These are phyloP conservation scores for Dipodascus albidus DNA, from an alignment of 805 yeast species.

Conservation along the genomic window DNA sequence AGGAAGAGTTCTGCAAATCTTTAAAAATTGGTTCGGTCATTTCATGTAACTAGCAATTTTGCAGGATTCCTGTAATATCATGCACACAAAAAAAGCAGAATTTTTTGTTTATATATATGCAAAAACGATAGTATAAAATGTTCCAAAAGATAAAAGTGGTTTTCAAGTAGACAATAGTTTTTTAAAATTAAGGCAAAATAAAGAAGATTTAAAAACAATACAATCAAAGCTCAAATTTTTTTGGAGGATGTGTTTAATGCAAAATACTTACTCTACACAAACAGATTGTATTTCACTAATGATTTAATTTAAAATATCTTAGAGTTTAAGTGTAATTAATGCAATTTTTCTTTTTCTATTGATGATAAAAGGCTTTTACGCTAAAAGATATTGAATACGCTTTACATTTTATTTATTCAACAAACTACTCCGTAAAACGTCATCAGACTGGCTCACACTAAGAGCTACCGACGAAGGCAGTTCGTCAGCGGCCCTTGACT, in stretches of 20 bases:
- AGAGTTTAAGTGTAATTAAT: not conserved
- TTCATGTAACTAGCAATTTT: not conserved
- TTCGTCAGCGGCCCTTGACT: no score
- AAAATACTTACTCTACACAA: not conserved
- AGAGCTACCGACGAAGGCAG: no score
- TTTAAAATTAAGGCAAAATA: not conserved
- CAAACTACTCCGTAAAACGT: no score
- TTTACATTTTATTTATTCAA: not conserved
- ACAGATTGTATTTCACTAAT: not conserved
- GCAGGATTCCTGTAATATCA: not conserved
- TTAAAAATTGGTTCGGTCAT: not conserved
- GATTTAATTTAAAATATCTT: not conserved
- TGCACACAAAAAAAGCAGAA: not conserved
- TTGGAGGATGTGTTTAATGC: not conserved
- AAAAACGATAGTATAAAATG: not conserved
- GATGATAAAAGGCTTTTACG: not conserved
- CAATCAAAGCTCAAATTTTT: not conserved
- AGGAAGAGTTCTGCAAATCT: not conserved
- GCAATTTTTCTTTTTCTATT: not conserved
- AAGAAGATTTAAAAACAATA: not conserved
- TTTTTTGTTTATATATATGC: not conserved
- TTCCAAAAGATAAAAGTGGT: not conserved
- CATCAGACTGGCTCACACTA: no score
- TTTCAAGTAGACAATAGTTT: not conserved
- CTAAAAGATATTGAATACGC: no score